These are phyloP conservation scores for Microcyclospora pomicola DNA, from an alignment of 2,329 filamentous ascomycete species.

Conservation along the genomic window DNA sequence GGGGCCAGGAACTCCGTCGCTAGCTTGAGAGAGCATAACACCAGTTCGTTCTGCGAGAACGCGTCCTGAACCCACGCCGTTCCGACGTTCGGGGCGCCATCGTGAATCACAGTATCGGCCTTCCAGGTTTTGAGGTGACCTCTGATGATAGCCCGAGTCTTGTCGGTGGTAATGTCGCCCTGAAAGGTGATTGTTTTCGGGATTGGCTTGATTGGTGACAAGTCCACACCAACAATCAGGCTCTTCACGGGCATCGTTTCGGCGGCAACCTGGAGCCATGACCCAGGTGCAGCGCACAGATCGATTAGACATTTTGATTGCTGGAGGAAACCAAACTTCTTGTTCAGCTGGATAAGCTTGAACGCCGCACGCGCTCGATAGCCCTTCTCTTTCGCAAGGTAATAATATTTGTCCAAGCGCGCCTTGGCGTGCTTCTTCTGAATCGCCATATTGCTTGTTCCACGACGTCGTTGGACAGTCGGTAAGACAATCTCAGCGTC, in stretches of 20 bases:
- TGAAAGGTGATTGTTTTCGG: constrained; percentile 90
- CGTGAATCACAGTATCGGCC: constrained; percentile 86
- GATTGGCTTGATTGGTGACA: constrained; percentile 90
- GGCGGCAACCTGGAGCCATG: constrained; percentile 91
- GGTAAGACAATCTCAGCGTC: too few relatives aligned
- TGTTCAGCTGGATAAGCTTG: constrained; percentile 96
- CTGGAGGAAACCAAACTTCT: constrained; percentile 96
- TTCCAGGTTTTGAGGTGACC: constrained; percentile 92
- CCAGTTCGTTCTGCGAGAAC: constrained; percentile 91
- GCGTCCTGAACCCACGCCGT: constrained; percentile 97
- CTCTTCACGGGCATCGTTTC: constrained; percentile 86
- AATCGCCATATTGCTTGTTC: constrained; percentile 57
- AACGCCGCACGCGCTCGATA: constrained; percentile 92
- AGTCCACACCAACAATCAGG: constrained; percentile 87
- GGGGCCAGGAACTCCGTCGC: constrained; percentile 85
- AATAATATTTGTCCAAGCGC: constrained; percentile 98
- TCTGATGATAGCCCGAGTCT: constrained; percentile 80
- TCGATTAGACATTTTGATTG: constrained; percentile 93
- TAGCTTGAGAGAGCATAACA: constrained; percentile 78
- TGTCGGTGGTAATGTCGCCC: constrained; percentile 94
- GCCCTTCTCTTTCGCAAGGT: constrained; percentile 94
- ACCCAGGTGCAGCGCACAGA: constrained; percentile 92
- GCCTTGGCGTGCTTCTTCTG: constrained; percentile 99
- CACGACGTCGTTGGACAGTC: too few relatives aligned
- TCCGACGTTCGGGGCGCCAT: constrained; percentile 95